Conservation (phyloP, 2,329 filamentous ascomycete genomes). For the Neonectria ditissima region DNA sequence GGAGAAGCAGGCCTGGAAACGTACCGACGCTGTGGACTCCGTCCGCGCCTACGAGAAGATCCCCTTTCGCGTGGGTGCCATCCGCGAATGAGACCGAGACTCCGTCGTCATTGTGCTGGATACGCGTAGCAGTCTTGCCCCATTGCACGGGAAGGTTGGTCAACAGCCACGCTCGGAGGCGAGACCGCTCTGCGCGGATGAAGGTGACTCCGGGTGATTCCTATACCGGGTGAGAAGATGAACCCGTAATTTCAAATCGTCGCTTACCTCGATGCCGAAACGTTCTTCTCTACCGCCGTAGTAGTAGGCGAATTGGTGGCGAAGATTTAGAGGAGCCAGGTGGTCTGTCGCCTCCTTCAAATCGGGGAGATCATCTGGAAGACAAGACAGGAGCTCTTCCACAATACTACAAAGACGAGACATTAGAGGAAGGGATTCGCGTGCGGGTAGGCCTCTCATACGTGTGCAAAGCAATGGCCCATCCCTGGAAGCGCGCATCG, state of each 20-base stretch:
- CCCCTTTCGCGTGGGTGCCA: neutral
- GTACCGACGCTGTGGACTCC: neutral
- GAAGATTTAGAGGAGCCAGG: neutral
- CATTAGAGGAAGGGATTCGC: no score
- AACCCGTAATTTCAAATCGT: no score
- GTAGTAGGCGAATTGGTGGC: neutral
- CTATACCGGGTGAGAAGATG: neutral
- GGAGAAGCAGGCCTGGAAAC: neutral
- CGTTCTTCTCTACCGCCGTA: neutral
- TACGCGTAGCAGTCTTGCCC: neutral
- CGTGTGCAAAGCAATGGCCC: neutral
- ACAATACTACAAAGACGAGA: no score
- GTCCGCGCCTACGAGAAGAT: neutral
- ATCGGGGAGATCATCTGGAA: neutral
- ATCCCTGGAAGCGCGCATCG: neutral
- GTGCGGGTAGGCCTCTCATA: neutral
- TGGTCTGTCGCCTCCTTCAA: neutral
- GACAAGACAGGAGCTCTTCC: neutral
- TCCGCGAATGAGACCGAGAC: neutral
- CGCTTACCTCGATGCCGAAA: neutral
- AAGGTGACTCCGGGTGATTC: neutral
- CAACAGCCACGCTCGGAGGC: neutral
- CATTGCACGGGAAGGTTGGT: neutral
- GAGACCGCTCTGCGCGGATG: neutral
- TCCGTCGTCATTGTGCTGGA: neutral